A percentile compares a stretch with the other conserved stretches of the same genome.
phyloP scores from a whole-genome alignment of 352 stramenopile species.

The Elongisporangium undulatum region DNA sequence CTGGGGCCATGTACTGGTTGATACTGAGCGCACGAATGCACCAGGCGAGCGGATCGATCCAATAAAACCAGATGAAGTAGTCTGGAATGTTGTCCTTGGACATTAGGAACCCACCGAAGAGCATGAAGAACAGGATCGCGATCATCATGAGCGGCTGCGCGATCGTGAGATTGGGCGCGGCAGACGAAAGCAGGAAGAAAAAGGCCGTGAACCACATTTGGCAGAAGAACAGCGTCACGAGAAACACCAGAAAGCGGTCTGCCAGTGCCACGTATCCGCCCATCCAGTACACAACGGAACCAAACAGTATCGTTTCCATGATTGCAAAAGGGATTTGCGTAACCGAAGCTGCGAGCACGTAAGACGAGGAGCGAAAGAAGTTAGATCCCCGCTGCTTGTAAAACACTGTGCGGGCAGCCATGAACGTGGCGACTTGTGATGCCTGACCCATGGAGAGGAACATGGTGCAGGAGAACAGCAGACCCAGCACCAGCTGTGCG shows the following conservation, averaged over 20 bases:
- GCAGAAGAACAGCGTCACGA: slow-evolving; percentile 57
- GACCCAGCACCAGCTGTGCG: slow-evolving; percentile 63
- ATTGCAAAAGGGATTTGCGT: slow-evolving; percentile 49
- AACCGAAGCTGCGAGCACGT: slow-evolving; percentile 58
- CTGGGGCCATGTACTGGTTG: slow-evolving; percentile 54
- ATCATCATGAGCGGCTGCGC: slow-evolving; percentile 62
- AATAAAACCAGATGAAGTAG: slow-evolving; percentile 78
- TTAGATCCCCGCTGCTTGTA: slow-evolving; percentile 89
- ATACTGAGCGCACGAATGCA: slow-evolving; percentile 51
- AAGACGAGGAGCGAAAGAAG: slow-evolving; percentile 82
- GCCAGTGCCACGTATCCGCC: slow-evolving; percentile 56
- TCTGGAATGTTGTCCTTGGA: slow-evolving; percentile 50
- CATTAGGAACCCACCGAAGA: slow-evolving; percentile 69
- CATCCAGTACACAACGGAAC: slow-evolving; percentile 88
- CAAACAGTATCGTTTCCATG: slow-evolving; percentile 81
- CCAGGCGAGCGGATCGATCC: slow-evolving; percentile 70
- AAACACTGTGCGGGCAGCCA: slow-evolving; percentile 69
- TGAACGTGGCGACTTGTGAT: slow-evolving; percentile 74
- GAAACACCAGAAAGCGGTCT: slow-evolving; percentile 54
- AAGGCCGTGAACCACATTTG: slow-evolving; percentile 65
- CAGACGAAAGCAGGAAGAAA: slow-evolving; percentile 60
- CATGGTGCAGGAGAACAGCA: slow-evolving; percentile 88
- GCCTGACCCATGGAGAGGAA: slow-evolving; percentile 84
- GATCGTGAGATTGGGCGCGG: slow-evolving; percentile 38
- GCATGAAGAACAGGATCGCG: slow-evolving; percentile 52